A percentile compares a stretch with the other conserved stretches of the same genome.
Evolutionary conservation across 768 basidiomycete species (phyloP).

Genomic region (Termitomyces titanicus): DNA sequence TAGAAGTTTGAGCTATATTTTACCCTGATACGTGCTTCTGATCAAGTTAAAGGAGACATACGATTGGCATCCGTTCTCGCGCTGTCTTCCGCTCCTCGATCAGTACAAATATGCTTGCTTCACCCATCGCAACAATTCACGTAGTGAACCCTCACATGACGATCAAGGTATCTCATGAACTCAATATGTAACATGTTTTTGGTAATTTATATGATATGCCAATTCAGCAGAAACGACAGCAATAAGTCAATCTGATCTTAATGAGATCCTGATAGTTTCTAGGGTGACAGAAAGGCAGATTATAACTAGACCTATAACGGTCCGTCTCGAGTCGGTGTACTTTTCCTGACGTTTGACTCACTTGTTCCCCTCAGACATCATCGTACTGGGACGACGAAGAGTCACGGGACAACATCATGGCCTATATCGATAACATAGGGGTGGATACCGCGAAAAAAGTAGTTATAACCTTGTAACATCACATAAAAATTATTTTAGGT

Average conservation of each 20-base stretch:
- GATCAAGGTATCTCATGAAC: conserved; percentile 10
- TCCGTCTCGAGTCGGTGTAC: conserved; percentile 4
- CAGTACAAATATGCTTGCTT: conserved; percentile 67
- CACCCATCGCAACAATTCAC: conserved; percentile 57
- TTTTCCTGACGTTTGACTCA: conserved; percentile 7
- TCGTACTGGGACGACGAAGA: conserved; percentile 9
- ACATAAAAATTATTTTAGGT: too few relatives aligned
- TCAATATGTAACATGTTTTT: neutral
- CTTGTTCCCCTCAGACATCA: conserved; percentile 2
- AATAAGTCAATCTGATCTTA: conserved; percentile 9
- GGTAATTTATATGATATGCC: neutral
- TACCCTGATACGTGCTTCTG: neutral
- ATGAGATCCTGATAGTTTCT: conserved; percentile 14
- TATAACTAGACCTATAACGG: conserved; percentile 22
- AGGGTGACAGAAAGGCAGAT: conserved; percentile 14
- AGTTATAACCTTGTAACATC: conserved; percentile 4
- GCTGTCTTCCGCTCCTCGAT: conserved; percentile 60
- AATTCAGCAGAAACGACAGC: neutral
- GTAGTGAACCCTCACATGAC: conserved; percentile 26
- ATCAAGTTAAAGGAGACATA: conserved; percentile 59
- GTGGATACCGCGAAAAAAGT: conserved; percentile 11
- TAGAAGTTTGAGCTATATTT: conserved; percentile 13
- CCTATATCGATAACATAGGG: conserved; percentile 13
- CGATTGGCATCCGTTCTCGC: conserved; percentile 67
- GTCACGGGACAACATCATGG: conserved; percentile 4